phyloP scores from a whole-genome alignment of 768 basidiomycete genomes.

The Panaeolus papilionaceus region DNA sequence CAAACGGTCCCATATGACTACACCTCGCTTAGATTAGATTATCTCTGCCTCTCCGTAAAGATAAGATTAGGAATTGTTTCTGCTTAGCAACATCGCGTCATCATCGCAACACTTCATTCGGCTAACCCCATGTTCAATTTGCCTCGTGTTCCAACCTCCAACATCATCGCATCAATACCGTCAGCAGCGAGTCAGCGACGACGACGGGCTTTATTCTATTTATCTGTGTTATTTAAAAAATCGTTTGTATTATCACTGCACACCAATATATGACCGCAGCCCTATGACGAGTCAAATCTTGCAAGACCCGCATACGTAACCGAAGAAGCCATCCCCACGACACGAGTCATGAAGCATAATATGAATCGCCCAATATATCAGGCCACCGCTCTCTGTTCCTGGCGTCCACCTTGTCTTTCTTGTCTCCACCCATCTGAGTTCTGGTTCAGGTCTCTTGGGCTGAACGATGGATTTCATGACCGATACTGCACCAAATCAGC shows the following conservation, averaged over 20 bases:
- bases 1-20: background rate
- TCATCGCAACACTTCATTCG: background rate
- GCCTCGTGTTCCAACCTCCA: background rate
- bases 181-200: background rate
- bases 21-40: background rate
- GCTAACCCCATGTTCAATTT: background rate
- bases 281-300: background rate
- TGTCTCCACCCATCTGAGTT: background rate
- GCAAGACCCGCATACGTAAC: background rate
- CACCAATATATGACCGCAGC: background rate
- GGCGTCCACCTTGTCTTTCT: background rate
- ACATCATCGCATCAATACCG: background rate
- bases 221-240: background rate
- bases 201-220: background rate
- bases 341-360: background rate
- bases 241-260: too few relatives aligned
- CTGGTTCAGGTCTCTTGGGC: background rate
- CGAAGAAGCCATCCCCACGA: background rate
- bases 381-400: background rate
- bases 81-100: background rate
- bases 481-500: background rate
- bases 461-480: background rate
- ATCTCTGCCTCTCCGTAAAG: background rate
- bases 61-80: background rate
- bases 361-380: background rate